A percentile compares a stretch with the other conserved stretches of the same genome.
Conservation (phyloP, 768 basidiomycete species). For the Mycena belliarum region DNA sequence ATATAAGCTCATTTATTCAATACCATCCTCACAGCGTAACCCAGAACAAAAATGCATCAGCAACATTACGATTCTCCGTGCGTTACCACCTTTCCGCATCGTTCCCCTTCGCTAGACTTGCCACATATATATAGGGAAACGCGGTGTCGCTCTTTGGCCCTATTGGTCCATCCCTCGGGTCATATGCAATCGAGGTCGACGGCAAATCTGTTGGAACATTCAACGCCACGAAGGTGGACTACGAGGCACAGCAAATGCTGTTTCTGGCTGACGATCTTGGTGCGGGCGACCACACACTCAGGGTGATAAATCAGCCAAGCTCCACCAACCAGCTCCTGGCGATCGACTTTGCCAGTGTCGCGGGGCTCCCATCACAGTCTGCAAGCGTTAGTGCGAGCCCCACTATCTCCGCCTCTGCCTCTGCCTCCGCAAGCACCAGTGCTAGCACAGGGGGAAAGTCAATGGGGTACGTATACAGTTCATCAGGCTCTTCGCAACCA, state of each 20-base stretch:
- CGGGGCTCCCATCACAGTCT: neutral
- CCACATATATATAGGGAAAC: constrained; percentile 15
- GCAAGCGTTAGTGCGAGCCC: constrained; percentile 1
- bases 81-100: neutral
- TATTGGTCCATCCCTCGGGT: constrained; percentile 28
- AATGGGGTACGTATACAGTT: neutral
- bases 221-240: constrained; percentile 19
- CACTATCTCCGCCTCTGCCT: neutral
- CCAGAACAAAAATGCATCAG: constrained; percentile 15
- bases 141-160: constrained; percentile 36
- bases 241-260: constrained; percentile 7
- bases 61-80: constrained; percentile 22
- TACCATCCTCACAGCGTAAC: constrained; percentile 17
- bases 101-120: neutral
- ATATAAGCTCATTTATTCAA: neutral
- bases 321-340: neutral
- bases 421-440: neutral
- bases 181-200: constrained; percentile 29
- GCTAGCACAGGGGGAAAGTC: neutral
- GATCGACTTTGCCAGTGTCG: constrained; percentile 11
- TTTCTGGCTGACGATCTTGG: constrained; percentile 13
- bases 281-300: constrained; percentile 25
- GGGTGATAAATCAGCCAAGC: constrained; percentile 5
- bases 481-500: too few relatives aligned
- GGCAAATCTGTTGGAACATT: constrained; percentile 15